Conservation (phyloP, 1,284 basidiomycete species). For the Sanghuangporus baumii region DNA sequence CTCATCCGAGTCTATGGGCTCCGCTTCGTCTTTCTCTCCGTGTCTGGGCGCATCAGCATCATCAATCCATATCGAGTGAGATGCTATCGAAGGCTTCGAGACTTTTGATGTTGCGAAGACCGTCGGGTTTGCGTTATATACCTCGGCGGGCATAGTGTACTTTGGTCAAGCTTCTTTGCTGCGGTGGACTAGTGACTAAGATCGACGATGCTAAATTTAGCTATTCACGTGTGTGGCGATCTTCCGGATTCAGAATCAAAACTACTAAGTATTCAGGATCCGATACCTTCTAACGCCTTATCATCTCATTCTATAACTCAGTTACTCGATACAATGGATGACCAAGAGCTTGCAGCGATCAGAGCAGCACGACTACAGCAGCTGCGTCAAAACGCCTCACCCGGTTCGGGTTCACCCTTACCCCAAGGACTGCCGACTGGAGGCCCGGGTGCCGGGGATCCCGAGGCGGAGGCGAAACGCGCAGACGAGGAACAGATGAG, state of each 20-base stretch:
- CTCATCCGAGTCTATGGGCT: slow-evolving; percentile 66
- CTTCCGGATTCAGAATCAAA: not conserved
- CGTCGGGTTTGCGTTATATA: slow-evolving; percentile 63
- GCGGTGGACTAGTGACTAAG: not conserved
- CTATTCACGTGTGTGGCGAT: slow-evolving; percentile 1
- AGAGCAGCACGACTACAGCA: slow-evolving; percentile 38
- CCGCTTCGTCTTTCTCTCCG: slow-evolving; percentile 30
- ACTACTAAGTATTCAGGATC: not conserved
- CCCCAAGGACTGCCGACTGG: slow-evolving; percentile 8
- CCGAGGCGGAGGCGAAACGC: slow-evolving; percentile 41
- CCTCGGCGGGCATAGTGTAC: slow-evolving; percentile 39
- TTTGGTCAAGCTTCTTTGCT: not conserved
- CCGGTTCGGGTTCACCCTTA: not conserved
- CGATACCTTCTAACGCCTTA: not conserved
- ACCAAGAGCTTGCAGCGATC: slow-evolving; percentile 39
- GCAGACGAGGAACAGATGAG: slow-evolving; percentile 72
- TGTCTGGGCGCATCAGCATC: slow-evolving; percentile 30
- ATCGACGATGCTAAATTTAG: not conserved
- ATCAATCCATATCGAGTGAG: slow-evolving; percentile 47
- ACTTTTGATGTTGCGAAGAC: slow-evolving; percentile 45
- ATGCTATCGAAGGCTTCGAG: slow-evolving; percentile 30
- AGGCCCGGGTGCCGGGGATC: slow-evolving; percentile 4
- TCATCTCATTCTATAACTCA: not conserved
- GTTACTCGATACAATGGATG: slow-evolving; percentile 26
- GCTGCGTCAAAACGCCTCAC: slow-evolving; percentile 28